Conservation (phyloP, 768 basidiomycete genomes). For the Tulasnella sp. region DNA sequence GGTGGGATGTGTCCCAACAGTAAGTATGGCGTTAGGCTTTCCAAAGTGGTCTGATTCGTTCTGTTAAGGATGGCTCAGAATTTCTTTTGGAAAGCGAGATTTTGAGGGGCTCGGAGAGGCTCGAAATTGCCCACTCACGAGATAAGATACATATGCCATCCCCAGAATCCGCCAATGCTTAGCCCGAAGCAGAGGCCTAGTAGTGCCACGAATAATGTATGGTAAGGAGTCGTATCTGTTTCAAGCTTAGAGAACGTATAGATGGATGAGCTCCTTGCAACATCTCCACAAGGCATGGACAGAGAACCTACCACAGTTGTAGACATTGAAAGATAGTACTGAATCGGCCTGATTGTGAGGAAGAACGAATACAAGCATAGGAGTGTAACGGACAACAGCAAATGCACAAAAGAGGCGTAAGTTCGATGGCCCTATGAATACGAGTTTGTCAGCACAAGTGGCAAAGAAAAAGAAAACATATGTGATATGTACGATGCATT, state of each 20-base stretch:
- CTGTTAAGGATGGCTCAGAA: conserved; percentile 29
- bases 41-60: conserved; percentile 79
- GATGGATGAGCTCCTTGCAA: too few species aligned
- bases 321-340: conserved; percentile 57
- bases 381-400: conserved; percentile 52
- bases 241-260: conserved; percentile 28
- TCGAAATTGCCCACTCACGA: conserved; percentile 38
- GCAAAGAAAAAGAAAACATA: neutral
- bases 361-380: conserved; percentile 51
- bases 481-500: conserved; percentile 52
- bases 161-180: conserved; percentile 63
- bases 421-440: conserved; percentile 72
- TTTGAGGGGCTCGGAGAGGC: too few species aligned
- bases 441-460: neutral
- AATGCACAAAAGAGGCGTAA: conserved; percentile 75
- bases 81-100: neutral
- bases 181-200: conserved; percentile 48
- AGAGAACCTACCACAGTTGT: conserved; percentile 42
- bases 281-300: too few species aligned
- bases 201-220: conserved; percentile 57
- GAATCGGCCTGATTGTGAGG: conserved; percentile 44
- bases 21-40: conserved; percentile 63
- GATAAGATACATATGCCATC: conserved; percentile 68
- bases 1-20: conserved; percentile 61
- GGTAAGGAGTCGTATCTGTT: conserved; percentile 57